Evolutionary conservation across 176 grass and related monocot species (phyloP).

Genomic region (Juncus effusus): DNA sequence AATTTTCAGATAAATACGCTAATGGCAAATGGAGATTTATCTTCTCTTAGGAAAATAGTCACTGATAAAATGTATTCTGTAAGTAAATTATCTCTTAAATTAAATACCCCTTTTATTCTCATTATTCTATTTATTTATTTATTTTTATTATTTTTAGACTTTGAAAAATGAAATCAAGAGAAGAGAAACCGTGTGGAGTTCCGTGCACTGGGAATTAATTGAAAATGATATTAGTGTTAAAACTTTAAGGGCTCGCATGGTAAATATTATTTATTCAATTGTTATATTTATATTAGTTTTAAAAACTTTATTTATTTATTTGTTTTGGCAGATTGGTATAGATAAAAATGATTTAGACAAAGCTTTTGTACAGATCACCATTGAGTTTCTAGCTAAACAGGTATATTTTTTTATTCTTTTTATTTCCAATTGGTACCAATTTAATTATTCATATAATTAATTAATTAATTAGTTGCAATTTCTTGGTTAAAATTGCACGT

Average conservation of each 20-base stretch:
- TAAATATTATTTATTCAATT: slow-evolving; percentile 27
- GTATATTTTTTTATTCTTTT: slow-evolving; percentile 10
- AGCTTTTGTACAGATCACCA: slow-evolving; percentile 80
- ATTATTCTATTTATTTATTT: slow-evolving; percentile 23
- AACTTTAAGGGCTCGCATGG: slow-evolving; percentile 93
- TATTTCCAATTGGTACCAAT: slow-evolving; percentile 1
- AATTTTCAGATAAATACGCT: slow-evolving; percentile 68
- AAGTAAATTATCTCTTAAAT: slow-evolving; percentile 8
- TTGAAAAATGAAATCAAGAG: slow-evolving; percentile 92
- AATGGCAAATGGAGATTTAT: slow-evolving; percentile 68
- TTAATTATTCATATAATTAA: not conserved
- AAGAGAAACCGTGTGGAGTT: slow-evolving; percentile 73
- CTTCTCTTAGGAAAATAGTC: slow-evolving; percentile 69
- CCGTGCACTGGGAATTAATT: slow-evolving; percentile 80
- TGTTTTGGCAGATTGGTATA: slow-evolving; percentile 63
- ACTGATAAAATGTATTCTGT: slow-evolving; percentile 93
- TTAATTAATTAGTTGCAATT: too few species aligned
- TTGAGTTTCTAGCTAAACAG: slow-evolving; percentile 86
- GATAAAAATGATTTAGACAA: slow-evolving; percentile 90
- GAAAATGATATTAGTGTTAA: slow-evolving; percentile 60
- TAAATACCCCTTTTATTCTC: too few species aligned
- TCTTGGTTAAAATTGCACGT: too few species aligned
- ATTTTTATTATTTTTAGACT: slow-evolving; percentile 37
- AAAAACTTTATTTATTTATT: slow-evolving; percentile 8
- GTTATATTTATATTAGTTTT: slow-evolving; percentile 9